A percentile compares a stretch with the other conserved stretches of the same genome.
These are phyloP conservation scores for Hanseniaspora lachancei DNA, from an alignment of 805 yeast genomes.

Conservation along the genomic window DNA sequence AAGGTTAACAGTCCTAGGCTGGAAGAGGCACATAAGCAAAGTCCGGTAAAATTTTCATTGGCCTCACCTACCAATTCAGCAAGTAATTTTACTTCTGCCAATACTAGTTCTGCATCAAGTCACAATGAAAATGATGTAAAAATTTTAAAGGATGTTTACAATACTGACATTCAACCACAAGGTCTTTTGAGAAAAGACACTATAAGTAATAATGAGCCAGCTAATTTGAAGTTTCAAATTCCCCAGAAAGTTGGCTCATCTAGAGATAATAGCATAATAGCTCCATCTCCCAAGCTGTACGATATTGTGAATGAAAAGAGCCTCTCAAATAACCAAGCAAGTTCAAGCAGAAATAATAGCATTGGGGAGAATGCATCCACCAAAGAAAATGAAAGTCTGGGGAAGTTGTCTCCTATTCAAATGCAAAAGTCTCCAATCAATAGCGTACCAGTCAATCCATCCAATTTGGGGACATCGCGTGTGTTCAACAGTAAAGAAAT, in stretches of 20 bases:
- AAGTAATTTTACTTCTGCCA: not conserved
- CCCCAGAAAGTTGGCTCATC: not conserved
- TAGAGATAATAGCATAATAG: not conserved
- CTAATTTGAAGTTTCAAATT: not conserved
- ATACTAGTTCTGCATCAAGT: not conserved
- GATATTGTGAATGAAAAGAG: not conserved
- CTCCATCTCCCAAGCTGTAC: not conserved
- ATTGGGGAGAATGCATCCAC: not conserved
- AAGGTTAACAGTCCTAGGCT: not conserved
- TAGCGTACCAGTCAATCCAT: conserved; percentile 4
- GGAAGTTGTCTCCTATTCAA: not conserved
- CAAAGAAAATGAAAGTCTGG: not conserved
- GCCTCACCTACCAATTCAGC: not conserved
- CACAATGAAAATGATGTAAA: not conserved
- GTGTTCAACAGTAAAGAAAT: not conserved
- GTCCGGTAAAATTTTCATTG: not conserved
- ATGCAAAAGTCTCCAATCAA: not conserved
- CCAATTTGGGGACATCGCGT: not conserved
- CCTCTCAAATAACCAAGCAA: not conserved
- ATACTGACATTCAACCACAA: not conserved
- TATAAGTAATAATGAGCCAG: not conserved
- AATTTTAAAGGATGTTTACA: not conserved
- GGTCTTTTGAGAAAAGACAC: not conserved
- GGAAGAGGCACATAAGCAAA: not conserved
- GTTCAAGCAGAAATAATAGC: not conserved